These are phyloP conservation scores for Ophiorrhiza pumila DNA, from an alignment of 257 asterid species.

Conservation along the genomic window DNA sequence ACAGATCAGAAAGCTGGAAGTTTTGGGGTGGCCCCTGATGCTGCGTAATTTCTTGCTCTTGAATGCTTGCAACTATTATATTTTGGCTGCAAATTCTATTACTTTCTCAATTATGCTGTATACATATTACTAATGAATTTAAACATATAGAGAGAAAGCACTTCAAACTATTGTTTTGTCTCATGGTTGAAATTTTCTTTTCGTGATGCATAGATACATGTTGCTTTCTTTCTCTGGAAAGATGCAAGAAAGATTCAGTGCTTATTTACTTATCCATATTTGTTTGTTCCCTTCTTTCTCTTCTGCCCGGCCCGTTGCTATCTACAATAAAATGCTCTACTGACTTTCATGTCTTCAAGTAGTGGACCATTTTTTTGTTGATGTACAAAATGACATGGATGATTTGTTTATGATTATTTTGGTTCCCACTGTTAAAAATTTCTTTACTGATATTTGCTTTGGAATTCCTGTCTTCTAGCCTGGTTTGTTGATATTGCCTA, in stretches of 20 bases:
- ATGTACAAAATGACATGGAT: neutral
- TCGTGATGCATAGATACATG: neutral
- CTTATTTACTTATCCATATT: neutral
- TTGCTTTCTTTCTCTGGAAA: neutral
- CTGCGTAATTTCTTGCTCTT: slow-evolving; percentile 63
- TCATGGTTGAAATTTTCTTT: neutral
- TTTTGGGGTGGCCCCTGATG: slow-evolving; percentile 99
- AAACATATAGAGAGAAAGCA: slow-evolving; percentile 1
- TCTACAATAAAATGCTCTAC: neutral
- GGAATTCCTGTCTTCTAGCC: neutral
- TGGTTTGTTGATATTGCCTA: neutral
- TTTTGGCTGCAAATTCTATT: neutral
- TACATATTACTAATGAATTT: neutral
- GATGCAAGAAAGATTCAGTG: neutral
- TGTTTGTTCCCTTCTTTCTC: neutral
- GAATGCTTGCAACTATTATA: neutral
- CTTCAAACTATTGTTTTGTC: neutral
- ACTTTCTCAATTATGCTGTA: neutral
- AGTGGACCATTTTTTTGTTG: neutral
- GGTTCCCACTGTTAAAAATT: neutral
- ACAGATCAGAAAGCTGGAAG: slow-evolving; percentile 67
- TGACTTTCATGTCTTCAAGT: neutral
- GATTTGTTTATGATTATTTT: neutral
- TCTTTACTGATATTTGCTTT: neutral
- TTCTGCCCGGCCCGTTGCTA: neutral